A percentile compares a stretch with the other conserved stretches of the same genome.
phyloP scores from a whole-genome alignment of 2,329 filamentous ascomycete genomes.

The Monosporascus sp. region DNA sequence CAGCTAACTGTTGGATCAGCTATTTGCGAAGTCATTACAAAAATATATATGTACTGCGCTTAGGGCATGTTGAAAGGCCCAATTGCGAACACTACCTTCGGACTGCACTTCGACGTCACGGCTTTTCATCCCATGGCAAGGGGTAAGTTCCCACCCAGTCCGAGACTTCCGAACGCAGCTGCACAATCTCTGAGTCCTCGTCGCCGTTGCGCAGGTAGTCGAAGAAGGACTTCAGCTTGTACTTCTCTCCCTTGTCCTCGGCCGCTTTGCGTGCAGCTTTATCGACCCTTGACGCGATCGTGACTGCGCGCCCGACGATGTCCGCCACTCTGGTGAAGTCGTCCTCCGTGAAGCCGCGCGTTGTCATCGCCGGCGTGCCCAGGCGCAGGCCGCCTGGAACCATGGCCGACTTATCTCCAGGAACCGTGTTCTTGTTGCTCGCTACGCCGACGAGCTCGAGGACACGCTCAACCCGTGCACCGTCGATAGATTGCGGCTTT shows the following conservation, averaged over 20 bases:
- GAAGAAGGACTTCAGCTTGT: constrained; percentile 61
- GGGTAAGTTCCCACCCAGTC: constrained; percentile 73
- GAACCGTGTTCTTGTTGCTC: constrained; percentile 99
- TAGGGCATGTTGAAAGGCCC: neutral
- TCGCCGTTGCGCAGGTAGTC: constrained; percentile 64
- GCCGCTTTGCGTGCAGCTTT: constrained; percentile 65
- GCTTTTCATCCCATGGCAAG: constrained; percentile 56
- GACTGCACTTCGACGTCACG: constrained; percentile 15
- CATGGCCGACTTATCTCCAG: constrained; percentile 88
- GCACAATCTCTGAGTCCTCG: constrained; percentile 63
- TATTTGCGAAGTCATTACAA: neutral
- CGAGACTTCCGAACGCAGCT: constrained; percentile 68
- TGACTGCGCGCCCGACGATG: constrained; percentile 78
- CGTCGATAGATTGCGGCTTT: constrained; percentile 82
- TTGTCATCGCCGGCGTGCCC: constrained; percentile 96
- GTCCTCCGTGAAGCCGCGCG: constrained; percentile 79
- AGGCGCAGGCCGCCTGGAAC: constrained; percentile 90
- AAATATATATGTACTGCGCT: neutral
- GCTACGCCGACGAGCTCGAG: constrained; percentile 91
- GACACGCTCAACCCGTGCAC: constrained; percentile 81
- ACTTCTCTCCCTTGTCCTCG: constrained; percentile 62
- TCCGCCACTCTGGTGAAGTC: constrained; percentile 86
- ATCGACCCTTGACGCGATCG: constrained; percentile 71
- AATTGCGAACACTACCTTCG: neutral
- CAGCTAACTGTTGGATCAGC: neutral